Percentiles rank a stretch among this genome's conserved stretches.
phyloP scores from a whole-genome alignment of 1,284 basidiomycete genomes.

The Austropuccinia psidii region DNA sequence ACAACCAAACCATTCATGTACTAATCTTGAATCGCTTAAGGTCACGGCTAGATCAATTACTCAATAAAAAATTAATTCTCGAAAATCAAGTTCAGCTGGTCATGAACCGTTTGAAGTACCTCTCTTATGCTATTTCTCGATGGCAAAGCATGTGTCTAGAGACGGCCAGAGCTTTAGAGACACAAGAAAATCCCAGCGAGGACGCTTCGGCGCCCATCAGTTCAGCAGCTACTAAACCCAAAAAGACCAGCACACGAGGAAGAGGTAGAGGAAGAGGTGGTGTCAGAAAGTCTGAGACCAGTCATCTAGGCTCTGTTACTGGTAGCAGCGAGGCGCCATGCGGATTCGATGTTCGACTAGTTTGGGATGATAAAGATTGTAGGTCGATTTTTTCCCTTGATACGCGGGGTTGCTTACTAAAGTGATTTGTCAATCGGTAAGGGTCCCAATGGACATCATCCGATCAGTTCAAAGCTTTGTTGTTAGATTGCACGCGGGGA shows the following conservation, averaged over 20 bases:
- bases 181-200: slow-evolving; percentile 1
- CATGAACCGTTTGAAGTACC: slow-evolving; percentile 7
- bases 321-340: slow-evolving; percentile 33
- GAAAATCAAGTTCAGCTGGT: slow-evolving; percentile 20
- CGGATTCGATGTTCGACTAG: slow-evolving; percentile 32
- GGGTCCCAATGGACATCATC: slow-evolving; percentile 31
- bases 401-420: neutral
- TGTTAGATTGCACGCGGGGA: neutral
- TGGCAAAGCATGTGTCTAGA: slow-evolving; percentile 35
- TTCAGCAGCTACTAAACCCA: neutral
- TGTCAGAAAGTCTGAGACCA: slow-evolving; percentile 6
- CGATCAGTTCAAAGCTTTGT: neutral
- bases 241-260: neutral
- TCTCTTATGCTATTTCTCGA: slow-evolving; percentile 15
- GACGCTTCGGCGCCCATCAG: neutral
- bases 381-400: neutral
- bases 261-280: slow-evolving; percentile 24
- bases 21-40: neutral
- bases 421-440: neutral
- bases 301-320: slow-evolving; percentile 1
- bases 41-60: neutral
- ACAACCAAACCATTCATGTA: too few relatives aligned
- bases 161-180: slow-evolving; percentile 25
- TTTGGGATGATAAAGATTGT: slow-evolving; percentile 37
- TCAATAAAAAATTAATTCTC: neutral